Conservation (phyloP, 805 yeast genomes). For the Myxozyma mucilagina region DNA sequence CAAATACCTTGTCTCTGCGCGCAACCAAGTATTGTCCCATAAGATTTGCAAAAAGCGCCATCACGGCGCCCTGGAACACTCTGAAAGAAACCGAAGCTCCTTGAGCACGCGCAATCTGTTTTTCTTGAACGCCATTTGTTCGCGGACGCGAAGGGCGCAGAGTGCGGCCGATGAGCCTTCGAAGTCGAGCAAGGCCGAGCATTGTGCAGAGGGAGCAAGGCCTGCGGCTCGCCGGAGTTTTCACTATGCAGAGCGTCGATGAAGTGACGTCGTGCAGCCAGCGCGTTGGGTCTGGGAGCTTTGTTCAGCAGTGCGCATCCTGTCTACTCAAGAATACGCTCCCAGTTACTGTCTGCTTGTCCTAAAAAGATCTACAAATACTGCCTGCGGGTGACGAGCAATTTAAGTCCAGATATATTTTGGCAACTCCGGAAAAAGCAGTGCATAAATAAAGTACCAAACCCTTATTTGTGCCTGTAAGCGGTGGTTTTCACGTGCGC, state of each 20-base stretch:
- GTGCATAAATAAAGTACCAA: not conserved
- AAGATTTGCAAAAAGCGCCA: constrained; percentile 6
- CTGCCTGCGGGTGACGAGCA: too few species aligned
- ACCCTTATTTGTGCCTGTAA: not conserved
- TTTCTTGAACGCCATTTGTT: not conserved
- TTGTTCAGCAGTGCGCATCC: too few species aligned
- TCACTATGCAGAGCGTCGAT: too few species aligned
- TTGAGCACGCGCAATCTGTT: not conserved
- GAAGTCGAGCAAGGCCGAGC: not conserved
- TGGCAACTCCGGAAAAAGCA: too few species aligned
- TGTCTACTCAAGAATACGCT: too few species aligned
- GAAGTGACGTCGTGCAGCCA: too few species aligned
- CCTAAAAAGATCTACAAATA: too few species aligned
- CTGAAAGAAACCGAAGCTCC: constrained; percentile 5
- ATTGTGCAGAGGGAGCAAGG: not conserved
- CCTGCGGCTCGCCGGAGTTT: not conserved
- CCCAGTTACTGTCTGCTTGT: too few species aligned
- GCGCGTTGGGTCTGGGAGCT: too few species aligned
- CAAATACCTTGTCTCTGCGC: constrained; percentile 4
- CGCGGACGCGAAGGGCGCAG: not conserved
- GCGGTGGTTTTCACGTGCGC: not conserved
- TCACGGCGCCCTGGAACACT: constrained; percentile 5
- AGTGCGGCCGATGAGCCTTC: not conserved
- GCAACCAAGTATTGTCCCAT: constrained; percentile 11
- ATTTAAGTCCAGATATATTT: too few species aligned